These are phyloP conservation scores for Thymus quinquecostatus DNA, from an alignment of 257 asterid species.

Conservation along the genomic window DNA sequence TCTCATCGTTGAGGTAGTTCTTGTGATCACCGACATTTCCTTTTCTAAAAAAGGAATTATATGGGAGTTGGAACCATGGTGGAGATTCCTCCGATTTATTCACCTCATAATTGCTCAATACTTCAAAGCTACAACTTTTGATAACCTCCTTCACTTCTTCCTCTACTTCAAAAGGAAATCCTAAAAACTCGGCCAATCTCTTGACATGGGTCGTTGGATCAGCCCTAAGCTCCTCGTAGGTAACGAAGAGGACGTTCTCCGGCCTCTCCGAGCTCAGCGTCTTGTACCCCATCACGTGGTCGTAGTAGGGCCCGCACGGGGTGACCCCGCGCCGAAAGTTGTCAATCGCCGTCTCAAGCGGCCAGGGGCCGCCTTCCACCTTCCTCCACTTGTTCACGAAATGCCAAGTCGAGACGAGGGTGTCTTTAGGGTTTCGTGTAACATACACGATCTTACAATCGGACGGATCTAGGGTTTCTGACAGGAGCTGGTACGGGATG, in stretches of 20 bases:
- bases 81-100: constrained; percentile 41
- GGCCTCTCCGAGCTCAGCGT: constrained; percentile 36
- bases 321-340: constrained; percentile 41
- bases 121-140: constrained; percentile 40
- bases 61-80: constrained; percentile 37
- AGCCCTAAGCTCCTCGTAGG: constrained; percentile 45
- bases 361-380: constrained; percentile 29
- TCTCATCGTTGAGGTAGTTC: constrained; percentile 31
- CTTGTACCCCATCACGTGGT: constrained; percentile 52
- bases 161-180: constrained; percentile 42
- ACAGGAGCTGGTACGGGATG: constrained; percentile 34
- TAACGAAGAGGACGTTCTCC: constrained; percentile 36
- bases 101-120: constrained; percentile 42
- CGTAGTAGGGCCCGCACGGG: constrained; percentile 53
- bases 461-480: constrained; percentile 30
- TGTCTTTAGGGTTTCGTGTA: constrained; percentile 52
- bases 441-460: constrained; percentile 37
- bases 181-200: constrained; percentile 45
- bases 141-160: constrained; percentile 39
- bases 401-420: constrained; percentile 53
- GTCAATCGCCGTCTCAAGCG: constrained; percentile 38
- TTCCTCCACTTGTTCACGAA: constrained; percentile 40
- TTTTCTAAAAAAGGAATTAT: constrained; percentile 45
- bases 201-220: constrained; percentile 41
- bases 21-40: constrained; percentile 44